Evolutionary conservation across 768 basidiomycete species (phyloP), one percentile per base, ranked within the genome.

Genomic region (Panaeolus cyanescens): DNA sequence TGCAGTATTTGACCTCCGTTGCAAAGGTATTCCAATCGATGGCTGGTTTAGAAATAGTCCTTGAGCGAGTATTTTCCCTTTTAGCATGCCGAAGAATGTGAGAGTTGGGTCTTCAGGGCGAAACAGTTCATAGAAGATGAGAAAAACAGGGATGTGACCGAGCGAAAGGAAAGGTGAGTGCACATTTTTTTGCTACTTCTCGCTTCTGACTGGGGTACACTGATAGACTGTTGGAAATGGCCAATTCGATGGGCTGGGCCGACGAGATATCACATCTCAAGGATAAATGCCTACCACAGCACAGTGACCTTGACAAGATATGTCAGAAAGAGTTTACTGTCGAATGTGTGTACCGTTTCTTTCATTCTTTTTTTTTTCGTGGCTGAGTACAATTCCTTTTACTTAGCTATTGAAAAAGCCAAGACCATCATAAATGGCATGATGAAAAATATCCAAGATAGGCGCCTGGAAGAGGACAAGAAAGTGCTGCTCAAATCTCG

Each of bases 231-330:
- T 1, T 53, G 2, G 34, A 58, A 9, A 39, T 53, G 6, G n/a
- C 62, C 15, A 59, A 57, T 25, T 34, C 58, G 22, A 50, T 60
- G 5, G 58, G 61, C 5, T 61, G 61, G 55, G 58, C 40, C 39
- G 50, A 64, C 30, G 65, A 64, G 10, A 15, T 66, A 19, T 31
- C 54, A 4, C 28, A 31, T 22, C 32, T 60, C 30, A 32, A 8
- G 1, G 12, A 28, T 15, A 15, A 28, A 5, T 4, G 5, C 13
- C 45, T 50, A 12, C 45, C 25, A 9, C 30, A 28, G 13, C 22
- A 50, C n/a, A 25, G 12, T 4, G 45, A 50, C 4, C 25, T 50
- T 28, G 12, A 50, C 9, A 15, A 50, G 6, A 28, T 50, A 9
- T 50, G 22, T 50, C 12, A 3, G 19, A 50, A 28, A 15, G 22